Conservation (phyloP, 805 yeast species). For the Ogataea philodendri region DNA sequence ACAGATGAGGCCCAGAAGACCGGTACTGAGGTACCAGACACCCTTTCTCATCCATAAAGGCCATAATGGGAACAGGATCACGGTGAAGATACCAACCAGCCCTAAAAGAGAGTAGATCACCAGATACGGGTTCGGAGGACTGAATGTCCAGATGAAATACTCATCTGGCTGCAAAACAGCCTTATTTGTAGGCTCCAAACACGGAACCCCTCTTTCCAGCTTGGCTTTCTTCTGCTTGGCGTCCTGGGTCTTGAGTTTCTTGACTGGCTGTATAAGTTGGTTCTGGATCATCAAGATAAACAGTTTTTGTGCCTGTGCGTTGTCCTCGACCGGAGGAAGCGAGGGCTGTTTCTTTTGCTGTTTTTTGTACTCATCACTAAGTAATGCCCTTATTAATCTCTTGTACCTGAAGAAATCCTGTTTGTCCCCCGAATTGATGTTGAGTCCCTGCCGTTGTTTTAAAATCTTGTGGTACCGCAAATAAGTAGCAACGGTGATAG, state of each 20-base stretch:
- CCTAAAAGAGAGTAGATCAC: conserved; percentile 62
- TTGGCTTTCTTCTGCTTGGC: conserved; percentile 60
- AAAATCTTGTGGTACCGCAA: conserved; percentile 63
- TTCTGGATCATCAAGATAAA: conserved; percentile 68
- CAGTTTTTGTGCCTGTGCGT: conserved; percentile 56
- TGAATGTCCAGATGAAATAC: conserved; percentile 83
- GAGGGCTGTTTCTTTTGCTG: conserved; percentile 36
- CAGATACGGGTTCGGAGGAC: conserved; percentile 66
- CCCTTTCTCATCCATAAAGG: conserved; percentile 85
- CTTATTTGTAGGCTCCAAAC: conserved; percentile 50
- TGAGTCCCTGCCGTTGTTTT: conserved; percentile 74
- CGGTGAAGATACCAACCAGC: conserved; percentile 57
- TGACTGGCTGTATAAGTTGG: conserved; percentile 73
- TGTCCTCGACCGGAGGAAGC: conserved; percentile 44
- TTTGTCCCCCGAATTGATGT: conserved; percentile 60
- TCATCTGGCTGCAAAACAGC: conserved; percentile 62
- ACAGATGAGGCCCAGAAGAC: conserved; percentile 67
- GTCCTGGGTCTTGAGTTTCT: conserved; percentile 67
- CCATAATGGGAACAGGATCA: conserved; percentile 91
- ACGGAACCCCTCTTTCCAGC: conserved; percentile 63
- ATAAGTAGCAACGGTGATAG: conserved; percentile 67
- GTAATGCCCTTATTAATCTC: conserved; percentile 75
- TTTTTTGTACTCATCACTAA: conserved; percentile 64
- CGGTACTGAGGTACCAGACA: conserved; percentile 87
- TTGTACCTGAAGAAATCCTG: conserved; percentile 85